Percentiles rank a stretch among this genome's conserved stretches.
These are phyloP conservation scores for Solanum hybrid DNA, from an alignment of 305 asterid species.

Conservation along the genomic window DNA sequence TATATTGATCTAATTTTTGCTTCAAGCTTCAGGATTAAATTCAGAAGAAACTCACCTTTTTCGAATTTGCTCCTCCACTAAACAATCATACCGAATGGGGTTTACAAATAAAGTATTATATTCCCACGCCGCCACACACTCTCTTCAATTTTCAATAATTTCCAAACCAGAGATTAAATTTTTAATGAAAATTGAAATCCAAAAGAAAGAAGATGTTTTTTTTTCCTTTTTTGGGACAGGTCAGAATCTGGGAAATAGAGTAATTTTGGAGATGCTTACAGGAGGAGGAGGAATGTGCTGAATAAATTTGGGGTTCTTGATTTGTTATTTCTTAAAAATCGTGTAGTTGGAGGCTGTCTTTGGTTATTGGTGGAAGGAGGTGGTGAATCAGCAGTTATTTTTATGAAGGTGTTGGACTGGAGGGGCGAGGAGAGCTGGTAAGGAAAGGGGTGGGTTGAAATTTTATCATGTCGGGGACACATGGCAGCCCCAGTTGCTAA, in stretches of 20 bases:
- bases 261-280: not conserved
- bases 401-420: not conserved
- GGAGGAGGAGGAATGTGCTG: not conserved
- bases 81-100: conserved; percentile 7
- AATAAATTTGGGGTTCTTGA: not conserved
- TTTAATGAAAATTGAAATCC: not conserved
- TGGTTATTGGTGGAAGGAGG: not conserved
- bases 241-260: not conserved
- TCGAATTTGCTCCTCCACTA: not conserved
- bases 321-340: not conserved
- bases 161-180: not conserved
- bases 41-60: conserved; percentile 5
- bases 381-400: not conserved
- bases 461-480: not conserved
- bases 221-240: not conserved
- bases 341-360: not conserved
- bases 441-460: not conserved
- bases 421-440: not conserved
- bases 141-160: not conserved
- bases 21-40: not conserved
- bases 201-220: not conserved
- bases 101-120: not conserved
- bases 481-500: not conserved
- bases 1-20: no score
- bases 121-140: not conserved